Evolutionary conservation across 495 filamentous ascomycete genomes (phyloP), one percentile per base, ranked within the genome.

Genomic region (Corynascus novoguineensis): DNA sequence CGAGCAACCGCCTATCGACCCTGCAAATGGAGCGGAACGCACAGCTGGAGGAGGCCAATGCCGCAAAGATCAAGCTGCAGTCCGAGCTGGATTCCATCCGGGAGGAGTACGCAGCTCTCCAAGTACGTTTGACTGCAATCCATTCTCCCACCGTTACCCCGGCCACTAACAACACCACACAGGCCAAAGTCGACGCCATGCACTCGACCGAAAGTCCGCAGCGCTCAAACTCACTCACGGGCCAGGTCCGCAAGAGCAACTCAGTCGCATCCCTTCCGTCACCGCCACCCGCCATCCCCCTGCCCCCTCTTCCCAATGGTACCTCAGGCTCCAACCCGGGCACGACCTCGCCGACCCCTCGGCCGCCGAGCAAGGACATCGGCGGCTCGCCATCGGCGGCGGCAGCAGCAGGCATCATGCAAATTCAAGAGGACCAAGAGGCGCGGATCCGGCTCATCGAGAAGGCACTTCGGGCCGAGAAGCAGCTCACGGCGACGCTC

Each of bases 381-480:
- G 35, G 35, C 50, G 46, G 28, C 46, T 17, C 44, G 11, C 6
- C 11, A 12, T 28, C 24, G 4, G 92, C 55, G 83, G 82, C 48
- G 76, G 78, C 40, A n/a, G 29, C 41, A n/a, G 28, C 35, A 1
- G 24, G 12, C 46, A 47, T 46, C 31, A 77, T 81, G 27, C 88
- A 90, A 59, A 82, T 88, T 48, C 84, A 89, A 65, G 92, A 97
- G 61, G 93, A 98, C 60, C 90, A 96, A 67, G 95, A 97, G 70
- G 85, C 87, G 37, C 92, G 90, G 46, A 95, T 98, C 66, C 85
- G 87, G 45, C 92, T 91, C 24, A 96, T 98, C 60, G 93, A 97
- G 77, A 96, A 96, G 77, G 91, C 97, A 67, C 82, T 98, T 29
- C 87, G 86, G 58, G 92, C 95, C 25, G 93, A 98, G 77, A 96